Percentiles rank a stretch among this genome's conserved stretches.
These are phyloP conservation scores for Ballota nigra DNA, from an alignment of 257 asterid genomes.

Conservation along the genomic window DNA sequence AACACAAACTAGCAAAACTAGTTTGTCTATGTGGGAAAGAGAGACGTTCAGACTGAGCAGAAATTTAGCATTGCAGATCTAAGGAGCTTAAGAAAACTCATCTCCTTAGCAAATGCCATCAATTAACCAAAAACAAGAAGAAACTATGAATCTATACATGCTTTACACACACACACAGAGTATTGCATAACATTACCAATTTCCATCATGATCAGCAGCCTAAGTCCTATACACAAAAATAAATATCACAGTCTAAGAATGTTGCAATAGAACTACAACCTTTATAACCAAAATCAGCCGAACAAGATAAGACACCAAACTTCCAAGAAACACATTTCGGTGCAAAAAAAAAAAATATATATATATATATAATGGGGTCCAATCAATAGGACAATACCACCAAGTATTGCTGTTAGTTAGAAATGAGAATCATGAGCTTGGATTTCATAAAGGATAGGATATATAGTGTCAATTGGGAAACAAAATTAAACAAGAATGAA, in stretches of 20 bases:
- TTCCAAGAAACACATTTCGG: not conserved
- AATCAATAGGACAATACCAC: not conserved
- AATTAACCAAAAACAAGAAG: slow-evolving; percentile 5
- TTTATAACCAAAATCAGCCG: not conserved
- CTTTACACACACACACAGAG: not conserved
- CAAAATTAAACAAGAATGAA: slow-evolving; percentile 10
- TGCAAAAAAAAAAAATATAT: not conserved
- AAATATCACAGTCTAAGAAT: not conserved
- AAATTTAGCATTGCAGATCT: not conserved
- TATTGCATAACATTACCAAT: not conserved
- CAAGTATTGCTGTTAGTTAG: slow-evolving; percentile 3
- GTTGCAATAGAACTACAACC: not conserved
- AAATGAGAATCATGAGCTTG: slow-evolving; percentile 18
- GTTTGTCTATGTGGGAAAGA: not conserved
- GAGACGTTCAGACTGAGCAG: not conserved
- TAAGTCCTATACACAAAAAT: not conserved
- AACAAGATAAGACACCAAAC: not conserved
- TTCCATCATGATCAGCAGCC: not conserved
- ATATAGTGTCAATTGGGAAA: slow-evolving; percentile 3
- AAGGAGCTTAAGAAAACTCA: not conserved
- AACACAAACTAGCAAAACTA: not conserved
- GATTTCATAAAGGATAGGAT: slow-evolving; percentile 23
- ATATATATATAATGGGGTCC: slow-evolving; percentile 14
- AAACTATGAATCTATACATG: not conserved
- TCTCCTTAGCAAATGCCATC: not conserved